Evolutionary conservation across 202 grass and related monocot genomes (phyloP), one percentile per base, ranked within the genome.

Genomic region (Bolboschoenoplectus hybrid): DNA sequence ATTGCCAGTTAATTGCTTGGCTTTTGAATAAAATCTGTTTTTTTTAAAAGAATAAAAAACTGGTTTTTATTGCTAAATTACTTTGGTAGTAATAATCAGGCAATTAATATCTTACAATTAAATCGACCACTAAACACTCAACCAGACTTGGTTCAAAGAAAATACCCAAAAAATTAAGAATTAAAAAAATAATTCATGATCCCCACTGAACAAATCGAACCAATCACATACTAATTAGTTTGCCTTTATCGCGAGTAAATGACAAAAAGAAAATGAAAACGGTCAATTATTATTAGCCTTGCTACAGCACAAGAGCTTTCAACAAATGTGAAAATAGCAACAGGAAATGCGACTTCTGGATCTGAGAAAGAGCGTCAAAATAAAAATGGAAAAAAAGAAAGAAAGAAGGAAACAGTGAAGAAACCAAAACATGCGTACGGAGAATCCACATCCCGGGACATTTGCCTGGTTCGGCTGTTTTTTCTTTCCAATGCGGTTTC

Each of bases 391-490:
- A 36, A 65, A 10, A 3, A 61, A 65, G 4, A 11, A 10, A 57
- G 32, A 1, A 12, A 5, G 9, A 67, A 8, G 32, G 67, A 44
- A 82, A 82, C 55, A 82, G 58, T 63, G 8, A 55, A 82, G 80
- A 63, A 65, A 78, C 13, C 35, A 82, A 82, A 64, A 82, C 41
- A 50, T 34, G 60, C 60, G 38, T 82, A 82, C 80, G 60, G 80
- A 66, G 41, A 82, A 45, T 82, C 40, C 60, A 64, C 51, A 66
- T 61, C 58, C 39, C n/a, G 44, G 36, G 17, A 49, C 36, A 17
- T 13, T 82, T 82, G 60, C 39, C 62, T 62, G 38, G 60, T 63
- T 82, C 75, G 43, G 13, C 13, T 9, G 2, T 19, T 82, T 36
- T 36, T 67, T 67, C 62, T 36, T 82, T 67, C 16, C 75, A 58